A percentile compares a stretch with the other conserved stretches of the same genome.
These are phyloP conservation scores for Dictyostelium citrinum DNA, from an alignment of 78 protist species.

Conservation along the genomic window DNA sequence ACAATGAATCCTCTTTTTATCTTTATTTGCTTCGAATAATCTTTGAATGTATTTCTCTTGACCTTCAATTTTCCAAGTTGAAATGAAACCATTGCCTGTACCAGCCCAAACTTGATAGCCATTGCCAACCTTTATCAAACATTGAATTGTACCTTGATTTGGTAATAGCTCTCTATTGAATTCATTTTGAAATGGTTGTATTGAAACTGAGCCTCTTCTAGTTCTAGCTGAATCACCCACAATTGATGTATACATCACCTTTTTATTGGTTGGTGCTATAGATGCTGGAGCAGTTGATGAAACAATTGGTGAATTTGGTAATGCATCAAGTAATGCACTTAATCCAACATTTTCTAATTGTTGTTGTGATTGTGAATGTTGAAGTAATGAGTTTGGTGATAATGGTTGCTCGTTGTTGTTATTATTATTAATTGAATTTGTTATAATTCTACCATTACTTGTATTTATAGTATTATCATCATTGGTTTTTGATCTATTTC, in stretches of 20 bases:
- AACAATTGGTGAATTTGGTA: neutral
- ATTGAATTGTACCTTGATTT: constrained; percentile 63
- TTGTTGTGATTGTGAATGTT: neutral
- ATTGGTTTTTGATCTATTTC: constrained; percentile 1
- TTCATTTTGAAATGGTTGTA: constrained; percentile 65
- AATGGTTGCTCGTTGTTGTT: neutral
- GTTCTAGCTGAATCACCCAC: neutral
- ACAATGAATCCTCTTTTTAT: constrained; percentile 46
- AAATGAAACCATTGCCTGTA: constrained; percentile 21
- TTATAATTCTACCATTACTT: neutral
- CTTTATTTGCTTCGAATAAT: constrained; percentile 22
- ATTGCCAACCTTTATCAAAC: constrained; percentile 17
- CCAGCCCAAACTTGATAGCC: constrained; percentile 48
- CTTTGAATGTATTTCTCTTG: constrained; percentile 32
- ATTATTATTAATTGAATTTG: neutral
- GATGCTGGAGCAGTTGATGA: neutral
- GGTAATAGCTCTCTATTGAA: constrained; percentile 14
- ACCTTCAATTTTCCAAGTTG: constrained; percentile 36
- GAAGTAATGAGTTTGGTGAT: neutral
- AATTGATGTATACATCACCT: neutral
- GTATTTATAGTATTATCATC: neutral
- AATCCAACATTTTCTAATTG: neutral
- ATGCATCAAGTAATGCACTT: constrained; percentile 1
- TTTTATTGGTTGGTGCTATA: neutral
- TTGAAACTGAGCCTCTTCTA: constrained; percentile 41